phyloP scores from a whole-genome alignment of 177 flowering plant genomes.

The Tripterygium wilfordii region DNA sequence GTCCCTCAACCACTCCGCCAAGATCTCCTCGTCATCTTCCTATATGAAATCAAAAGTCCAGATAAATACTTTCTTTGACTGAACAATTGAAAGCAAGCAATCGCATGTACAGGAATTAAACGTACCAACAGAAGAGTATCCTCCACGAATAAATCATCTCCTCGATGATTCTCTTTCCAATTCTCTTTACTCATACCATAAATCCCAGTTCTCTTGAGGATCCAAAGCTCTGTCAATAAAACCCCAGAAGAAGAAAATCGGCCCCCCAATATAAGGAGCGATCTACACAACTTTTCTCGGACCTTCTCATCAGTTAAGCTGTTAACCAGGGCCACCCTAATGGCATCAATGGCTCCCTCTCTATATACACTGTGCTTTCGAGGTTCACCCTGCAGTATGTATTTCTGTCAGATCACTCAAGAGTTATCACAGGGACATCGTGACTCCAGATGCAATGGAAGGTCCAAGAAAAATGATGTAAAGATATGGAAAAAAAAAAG shows the following conservation, averaged over 20 bases:
- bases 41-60: slow-evolving; percentile 9
- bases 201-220: slow-evolving; percentile 43
- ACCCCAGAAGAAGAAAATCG: slow-evolving; percentile 40
- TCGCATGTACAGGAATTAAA: background rate
- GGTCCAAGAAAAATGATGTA: background rate
- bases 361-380: slow-evolving; percentile 38
- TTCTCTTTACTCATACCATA: slow-evolving; percentile 12
- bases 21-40: slow-evolving; percentile 51
- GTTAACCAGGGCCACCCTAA: slow-evolving; percentile 34
- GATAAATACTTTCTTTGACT: background rate
- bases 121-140: slow-evolving; percentile 27
- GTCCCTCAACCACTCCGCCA: slow-evolving; percentile 42
- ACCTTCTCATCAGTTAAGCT: slow-evolving; percentile 45
- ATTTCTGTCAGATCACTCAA: too few species aligned
- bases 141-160: slow-evolving; percentile 14
- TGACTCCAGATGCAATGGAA: too few species aligned
- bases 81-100: background rate
- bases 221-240: slow-evolving; percentile 36
- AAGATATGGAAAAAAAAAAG: background rate
- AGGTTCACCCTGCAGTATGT: slow-evolving; percentile 39
- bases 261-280: slow-evolving; percentile 59
- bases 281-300: slow-evolving; percentile 42
- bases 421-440: too few species aligned
- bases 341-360: slow-evolving; percentile 68
- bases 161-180: slow-evolving; percentile 11